Evolutionary conservation across 139 green algal species (phyloP), one percentile per base, ranked within the genome.

Genomic region (Deuterostichococcus epilithicus): DNA sequence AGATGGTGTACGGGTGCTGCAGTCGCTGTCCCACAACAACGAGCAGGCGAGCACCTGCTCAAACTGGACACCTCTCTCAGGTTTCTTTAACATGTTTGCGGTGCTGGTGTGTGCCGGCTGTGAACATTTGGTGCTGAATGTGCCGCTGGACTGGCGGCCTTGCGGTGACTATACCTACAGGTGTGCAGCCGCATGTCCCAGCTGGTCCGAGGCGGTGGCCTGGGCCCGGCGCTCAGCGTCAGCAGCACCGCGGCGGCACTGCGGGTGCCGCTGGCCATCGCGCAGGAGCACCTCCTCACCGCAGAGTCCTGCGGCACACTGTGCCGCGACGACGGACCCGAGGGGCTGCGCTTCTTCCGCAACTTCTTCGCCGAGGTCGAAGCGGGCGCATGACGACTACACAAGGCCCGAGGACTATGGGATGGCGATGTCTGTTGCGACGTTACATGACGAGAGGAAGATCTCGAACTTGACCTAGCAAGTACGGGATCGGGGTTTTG

Each of bases 271-370:
- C 38, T 94, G 13, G 70, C 85, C 5, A 83, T 98, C 10, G 94
- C 95, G 1, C 68, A 67, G 2, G 92, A 97, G 85, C 91, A 98
- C 67, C 79, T 98, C 74, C 47, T 90, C 8, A 88, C 80, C 28
- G 94, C 94, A 5, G 94, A 98, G 85, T 44, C 42, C 22, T 32
- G 58, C 15, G 93, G 91, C 8, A 78, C 96, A 33, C 73, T 98
- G 79, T 97, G 92, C 83, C 81, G 94, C 0, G 94, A 98, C 72
- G 94, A 98, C 25, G 87, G 91, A 0, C 88, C 88, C 1, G 90
- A 96, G 70, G 94, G 94, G 0, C 77, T 98, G 76, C 83, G 87
- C 34, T 98, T 95, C 82, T 97, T 88, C 66, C 58, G 77, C 20
- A 98, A 98, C 83, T 96, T 98, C 77, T 98, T 98, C 72, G 45